Base-by-base conservation (phyloP, 1,139 yeast genomes). In the Diutina ranongensis region DNA sequence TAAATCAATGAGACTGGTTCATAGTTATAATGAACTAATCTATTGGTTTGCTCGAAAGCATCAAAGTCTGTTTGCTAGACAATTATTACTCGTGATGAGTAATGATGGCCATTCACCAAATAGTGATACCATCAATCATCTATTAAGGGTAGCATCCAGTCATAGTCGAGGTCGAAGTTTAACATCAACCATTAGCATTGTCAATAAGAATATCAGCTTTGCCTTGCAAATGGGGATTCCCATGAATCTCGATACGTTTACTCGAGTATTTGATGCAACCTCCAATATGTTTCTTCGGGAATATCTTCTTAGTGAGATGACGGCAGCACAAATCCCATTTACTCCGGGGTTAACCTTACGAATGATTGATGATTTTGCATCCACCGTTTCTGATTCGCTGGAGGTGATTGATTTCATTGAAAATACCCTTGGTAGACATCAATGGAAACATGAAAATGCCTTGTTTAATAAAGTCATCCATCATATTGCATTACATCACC, bases 51-150 rank as follows among this genome's bases (percentile, higher is more conserved):
- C 75, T 3, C 60, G 49, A 49, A 64, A 60, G 47, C 69, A 71
- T n/a, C 42, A 38, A 25, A 42, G 35, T 35, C 41, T 67, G 22
- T 70, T 71, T 55, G 71, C 74, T 3, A 51, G 74, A 28, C 70
- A 67, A 48, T 50, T 71, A 16, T 54, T 70, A 12, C 53, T 71
- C 35, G 71, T 67, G 35, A 68, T 71, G 74, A 60, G 63, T 35
- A 60, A 64, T 47, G 75, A 71, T 46, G 72, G 72, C 2, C 68
- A 67, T 46, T 49, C 49, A n/a, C 69, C 71, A 12, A 64, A 69
- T 49, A 58, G 64, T 22, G 70, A 65, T 38, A 71, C 74, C 45
- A 65, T 70, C 47, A 70, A 70, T 51, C 55, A 58, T 45, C 56
- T 71, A 40, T 53, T 71, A 34, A 62, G 63, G 46, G 52, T 65